phyloP scores from a whole-genome alignment of 164 flowering plant species.

The Amborella trichopoda region DNA sequence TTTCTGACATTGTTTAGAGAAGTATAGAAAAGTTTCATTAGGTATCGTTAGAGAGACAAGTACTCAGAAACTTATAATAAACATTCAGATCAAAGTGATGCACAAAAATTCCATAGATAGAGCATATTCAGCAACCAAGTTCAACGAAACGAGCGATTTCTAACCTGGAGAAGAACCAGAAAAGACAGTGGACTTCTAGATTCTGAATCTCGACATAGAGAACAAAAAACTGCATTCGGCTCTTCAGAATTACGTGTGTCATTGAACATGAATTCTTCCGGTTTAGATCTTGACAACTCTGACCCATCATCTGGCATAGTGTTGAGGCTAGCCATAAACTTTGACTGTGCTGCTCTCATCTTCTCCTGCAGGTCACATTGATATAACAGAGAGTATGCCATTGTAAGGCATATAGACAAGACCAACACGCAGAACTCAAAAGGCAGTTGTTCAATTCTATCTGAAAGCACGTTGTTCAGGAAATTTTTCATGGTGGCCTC shows the following conservation, averaged over 20 bases:
- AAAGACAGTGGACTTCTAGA: slow-evolving; percentile 59
- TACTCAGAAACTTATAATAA: no score
- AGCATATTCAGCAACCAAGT: no score
- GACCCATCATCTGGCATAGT: slow-evolving; percentile 27
- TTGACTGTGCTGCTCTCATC: slow-evolving; percentile 87
- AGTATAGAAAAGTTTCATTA: no score
- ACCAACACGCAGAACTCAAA: no score
- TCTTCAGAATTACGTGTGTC: slow-evolving; percentile 19
- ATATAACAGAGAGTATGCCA: slow-evolving; percentile 1
- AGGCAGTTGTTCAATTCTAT: no score
- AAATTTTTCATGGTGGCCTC: no score
- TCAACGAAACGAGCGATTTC: neutral
- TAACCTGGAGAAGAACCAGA: slow-evolving; percentile 81
- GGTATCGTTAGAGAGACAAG: no score
- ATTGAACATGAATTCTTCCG: slow-evolving; percentile 20
- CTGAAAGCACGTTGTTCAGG: no score
- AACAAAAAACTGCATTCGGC: slow-evolving; percentile 41
- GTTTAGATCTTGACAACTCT: slow-evolving; percentile 18
- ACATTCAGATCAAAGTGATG: neutral
- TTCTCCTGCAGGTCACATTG: slow-evolving; percentile 46
- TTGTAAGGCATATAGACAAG: no score
- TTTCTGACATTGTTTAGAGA: slow-evolving; percentile 30
- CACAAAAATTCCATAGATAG: neutral
- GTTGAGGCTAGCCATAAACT: slow-evolving; percentile 57
- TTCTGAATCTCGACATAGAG: slow-evolving; percentile 79